These are phyloP conservation scores for Clohesyomyces aquaticus DNA, from an alignment of 495 filamentous ascomycete genomes.

Conservation along the genomic window DNA sequence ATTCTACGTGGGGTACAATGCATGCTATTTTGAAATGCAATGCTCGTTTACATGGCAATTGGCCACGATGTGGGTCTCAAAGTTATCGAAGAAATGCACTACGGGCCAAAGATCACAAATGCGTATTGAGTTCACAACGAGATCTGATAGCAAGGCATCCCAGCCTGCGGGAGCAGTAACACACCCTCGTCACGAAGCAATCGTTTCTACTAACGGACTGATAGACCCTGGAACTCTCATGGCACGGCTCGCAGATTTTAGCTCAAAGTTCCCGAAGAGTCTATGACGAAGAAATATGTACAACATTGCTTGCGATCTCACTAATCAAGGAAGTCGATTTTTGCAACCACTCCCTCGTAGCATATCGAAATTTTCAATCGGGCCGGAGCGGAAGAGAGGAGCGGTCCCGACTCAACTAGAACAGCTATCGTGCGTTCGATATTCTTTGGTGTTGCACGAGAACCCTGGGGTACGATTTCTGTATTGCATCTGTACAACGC, in stretches of 20 bases:
- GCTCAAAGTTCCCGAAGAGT: neutral
- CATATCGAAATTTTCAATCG: neutral
- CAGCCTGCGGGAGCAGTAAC: too few relatives aligned
- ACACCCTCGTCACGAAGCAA: too few relatives aligned
- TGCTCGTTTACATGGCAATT: too few relatives aligned
- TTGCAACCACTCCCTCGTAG: neutral
- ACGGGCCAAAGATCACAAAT: too few relatives aligned
- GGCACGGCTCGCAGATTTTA: neutral
- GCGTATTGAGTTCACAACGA: too few relatives aligned
- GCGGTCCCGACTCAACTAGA: neutral
- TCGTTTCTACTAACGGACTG: too few relatives aligned
- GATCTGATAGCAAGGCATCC: too few relatives aligned
- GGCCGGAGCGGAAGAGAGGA: neutral
- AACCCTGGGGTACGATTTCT: neutral
- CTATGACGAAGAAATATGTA: neutral
- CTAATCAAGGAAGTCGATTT: neutral
- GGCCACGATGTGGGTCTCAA: too few relatives aligned
- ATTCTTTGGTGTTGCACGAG: neutral
- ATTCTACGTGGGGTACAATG: too few relatives aligned
- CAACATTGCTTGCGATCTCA: neutral
- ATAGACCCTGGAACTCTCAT: too few relatives aligned
- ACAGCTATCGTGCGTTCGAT: neutral
- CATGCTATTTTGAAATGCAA: too few relatives aligned
- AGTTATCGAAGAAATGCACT: too few relatives aligned
- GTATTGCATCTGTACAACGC: conserved; percentile 1